A percentile compares a stretch with the other conserved stretches of the same genome.
These are phyloP conservation scores for Penicillium verhagenii DNA, from an alignment of 495 filamentous ascomycete species.

Conservation along the genomic window DNA sequence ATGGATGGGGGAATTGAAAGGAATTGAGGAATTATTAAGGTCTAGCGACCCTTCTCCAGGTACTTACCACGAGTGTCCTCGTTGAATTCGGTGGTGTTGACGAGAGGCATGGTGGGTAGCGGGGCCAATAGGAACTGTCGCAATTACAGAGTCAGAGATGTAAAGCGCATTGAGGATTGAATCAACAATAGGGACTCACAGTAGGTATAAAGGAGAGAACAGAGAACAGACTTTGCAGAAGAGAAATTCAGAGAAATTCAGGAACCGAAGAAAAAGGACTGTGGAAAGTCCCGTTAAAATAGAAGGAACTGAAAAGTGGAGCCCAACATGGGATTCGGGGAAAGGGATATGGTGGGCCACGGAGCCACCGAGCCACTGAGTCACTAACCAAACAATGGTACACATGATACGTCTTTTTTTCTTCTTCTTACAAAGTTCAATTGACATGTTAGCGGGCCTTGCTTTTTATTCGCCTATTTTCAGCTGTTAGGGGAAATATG, in stretches of 20 bases:
- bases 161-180: no score
- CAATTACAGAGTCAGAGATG: background rate
- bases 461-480: background rate
- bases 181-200: no score
- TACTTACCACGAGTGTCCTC: constrained; percentile 55
- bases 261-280: background rate
- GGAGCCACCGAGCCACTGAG: no score
- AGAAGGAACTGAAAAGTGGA: background rate
- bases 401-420: no score
- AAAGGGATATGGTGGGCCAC: no score
- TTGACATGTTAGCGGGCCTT: no score
- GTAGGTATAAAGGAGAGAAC: background rate
- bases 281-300: background rate
- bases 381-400: no score
- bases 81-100: constrained; percentile 47
- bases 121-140: constrained; percentile 1
- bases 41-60: background rate
- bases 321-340: no score
- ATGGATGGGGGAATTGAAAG: background rate
- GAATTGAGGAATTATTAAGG: background rate
- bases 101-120: constrained; percentile 45
- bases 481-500: background rate
- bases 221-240: background rate
- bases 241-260: background rate
- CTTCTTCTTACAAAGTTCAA: no score